A percentile compares a stretch with the other conserved stretches of the same genome.
phyloP scores from a whole-genome alignment of 768 basidiomycete species.

The Trametes sanguinea region DNA sequence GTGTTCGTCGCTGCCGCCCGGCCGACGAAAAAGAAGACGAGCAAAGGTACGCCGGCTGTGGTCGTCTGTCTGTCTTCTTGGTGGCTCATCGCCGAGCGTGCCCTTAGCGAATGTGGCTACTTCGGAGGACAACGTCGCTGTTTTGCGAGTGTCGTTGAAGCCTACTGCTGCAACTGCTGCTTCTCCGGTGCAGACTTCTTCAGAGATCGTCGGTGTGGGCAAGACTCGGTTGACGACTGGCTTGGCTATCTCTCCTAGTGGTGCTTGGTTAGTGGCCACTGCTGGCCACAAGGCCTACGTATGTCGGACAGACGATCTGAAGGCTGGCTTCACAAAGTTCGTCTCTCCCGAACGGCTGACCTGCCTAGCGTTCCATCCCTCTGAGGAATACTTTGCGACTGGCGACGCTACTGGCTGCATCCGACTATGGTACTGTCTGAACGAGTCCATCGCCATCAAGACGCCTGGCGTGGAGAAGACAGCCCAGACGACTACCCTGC shows the following conservation, averaged over 20 bases:
- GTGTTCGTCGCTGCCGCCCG: conserved; percentile 71
- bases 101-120: conserved; percentile 18
- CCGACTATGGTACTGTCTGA: conserved; percentile 90
- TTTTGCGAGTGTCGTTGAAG: conserved; percentile 66
- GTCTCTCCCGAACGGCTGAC: conserved; percentile 79
- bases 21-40: conserved; percentile 46
- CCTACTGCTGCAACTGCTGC: conserved; percentile 44
- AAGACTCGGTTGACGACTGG: conserved; percentile 66
- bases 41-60: conserved; percentile 28
- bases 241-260: conserved; percentile 73
- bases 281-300: conserved; percentile 81
- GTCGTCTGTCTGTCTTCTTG: not conserved
- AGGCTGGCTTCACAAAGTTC: conserved; percentile 78
- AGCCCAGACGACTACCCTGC: conserved; percentile 81
- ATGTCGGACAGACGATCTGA: conserved; percentile 54
- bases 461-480: conserved; percentile 71
- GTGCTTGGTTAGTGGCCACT: conserved; percentile 74
- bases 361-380: conserved; percentile 85
- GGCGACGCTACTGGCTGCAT: conserved; percentile 87
- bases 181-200: conserved; percentile 44
- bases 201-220: conserved; percentile 58
- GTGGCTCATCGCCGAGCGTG: not conserved
- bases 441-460: conserved; percentile 51
- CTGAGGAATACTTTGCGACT: conserved; percentile 92
- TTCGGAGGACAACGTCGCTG: conserved; percentile 55